Base-by-base conservation (phyloP, 1,284 basidiomycete genomes). In the Coniferiporia weirii region DNA sequence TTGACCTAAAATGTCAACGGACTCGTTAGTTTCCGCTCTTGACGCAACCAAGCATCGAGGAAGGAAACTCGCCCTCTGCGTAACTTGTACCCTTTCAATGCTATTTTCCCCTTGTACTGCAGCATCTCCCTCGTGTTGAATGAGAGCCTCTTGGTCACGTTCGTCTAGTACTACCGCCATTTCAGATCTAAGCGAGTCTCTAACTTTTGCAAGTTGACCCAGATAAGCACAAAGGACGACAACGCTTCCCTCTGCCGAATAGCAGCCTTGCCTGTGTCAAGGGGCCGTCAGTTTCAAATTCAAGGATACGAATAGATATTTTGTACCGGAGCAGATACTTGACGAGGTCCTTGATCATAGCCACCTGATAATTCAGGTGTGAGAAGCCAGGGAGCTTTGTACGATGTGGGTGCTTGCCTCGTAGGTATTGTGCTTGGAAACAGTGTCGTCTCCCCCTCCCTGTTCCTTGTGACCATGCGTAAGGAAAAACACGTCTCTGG, bases 211-310 rank as follows among this genome's bases (percentile, higher is more conserved):
- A 1, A 91, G 74, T 65, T 91, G 89, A 0, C 89, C 87, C 3
- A 89, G 78, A 66, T 91, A 91, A 0, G 87, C 86, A 64, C 85
- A 88, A 9, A 91, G 71, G 7, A 91, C 83, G 7, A 85, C 87
- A 40, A 91, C 88, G 62, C 89, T 84, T 1, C 87, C 87, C 38
- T 83, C 79, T 8, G 75, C 66, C 1, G 76, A 77, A 64, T 85
- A 85, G 45, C 72, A 75, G 0, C 83, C 82, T 71, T 85, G 83
- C 45, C 80, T 84, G 50, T 63, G 50, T 63, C 13, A 10, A 60
- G n/a, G 34, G 6, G 15, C 12, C 46, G 17, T 34, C 49, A 52
- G n/a, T 40, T 8, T 17, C 17, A 2, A 20, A 7, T 9, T 9
- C 15, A 15, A 2, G 22, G 7, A 3, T 22, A 22, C 46, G 59